These are phyloP conservation scores for Pestalotiopsis fici DNA, from an alignment of 2,329 filamentous ascomycete genomes.

Conservation along the genomic window DNA sequence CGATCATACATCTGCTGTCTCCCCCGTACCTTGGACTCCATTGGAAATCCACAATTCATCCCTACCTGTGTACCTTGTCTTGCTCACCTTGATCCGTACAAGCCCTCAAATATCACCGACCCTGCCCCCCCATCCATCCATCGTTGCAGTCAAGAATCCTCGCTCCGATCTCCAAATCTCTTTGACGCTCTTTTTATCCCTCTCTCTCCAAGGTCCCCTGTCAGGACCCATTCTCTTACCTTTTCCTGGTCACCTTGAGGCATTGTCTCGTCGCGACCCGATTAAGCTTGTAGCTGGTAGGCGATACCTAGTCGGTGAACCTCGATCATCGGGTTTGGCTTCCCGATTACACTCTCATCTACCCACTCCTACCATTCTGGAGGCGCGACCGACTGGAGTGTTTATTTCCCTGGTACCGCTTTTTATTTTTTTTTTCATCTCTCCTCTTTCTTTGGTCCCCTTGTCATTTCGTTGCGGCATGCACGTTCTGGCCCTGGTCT, in stretches of 20 bases:
- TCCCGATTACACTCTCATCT: constrained; percentile 27
- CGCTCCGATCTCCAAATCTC: constrained; percentile 30
- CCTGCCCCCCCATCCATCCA: constrained; percentile 25
- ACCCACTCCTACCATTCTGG: constrained; percentile 26
- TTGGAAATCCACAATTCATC: constrained; percentile 25
- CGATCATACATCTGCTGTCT: constrained; percentile 23
- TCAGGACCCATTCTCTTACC: constrained; percentile 19
- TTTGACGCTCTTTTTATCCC: constrained; percentile 20
- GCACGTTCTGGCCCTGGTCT: constrained; percentile 26
- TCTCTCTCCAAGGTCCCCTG: constrained; percentile 21
- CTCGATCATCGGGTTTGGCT: constrained; percentile 37
- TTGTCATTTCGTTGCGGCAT: constrained; percentile 17
- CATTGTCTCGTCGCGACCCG: constrained; percentile 23
- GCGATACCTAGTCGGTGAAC: constrained; percentile 34
- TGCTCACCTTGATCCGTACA: constrained; percentile 18
- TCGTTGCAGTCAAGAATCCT: constrained; percentile 27
- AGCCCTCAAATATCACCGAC: constrained; percentile 32
- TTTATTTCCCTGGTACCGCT: constrained; percentile 32
- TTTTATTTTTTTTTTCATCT: constrained; percentile 22
- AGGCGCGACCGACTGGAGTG: constrained; percentile 28
- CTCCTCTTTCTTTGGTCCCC: constrained; percentile 13
- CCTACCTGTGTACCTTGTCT: constrained; percentile 26
- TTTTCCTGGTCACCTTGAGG: constrained; percentile 18
- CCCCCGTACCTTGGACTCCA: constrained; percentile 22
- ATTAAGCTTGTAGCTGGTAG: constrained; percentile 24